Base-by-base conservation (phyloP, 1,139 yeast genomes). In the Eremothecium coryli region DNA sequence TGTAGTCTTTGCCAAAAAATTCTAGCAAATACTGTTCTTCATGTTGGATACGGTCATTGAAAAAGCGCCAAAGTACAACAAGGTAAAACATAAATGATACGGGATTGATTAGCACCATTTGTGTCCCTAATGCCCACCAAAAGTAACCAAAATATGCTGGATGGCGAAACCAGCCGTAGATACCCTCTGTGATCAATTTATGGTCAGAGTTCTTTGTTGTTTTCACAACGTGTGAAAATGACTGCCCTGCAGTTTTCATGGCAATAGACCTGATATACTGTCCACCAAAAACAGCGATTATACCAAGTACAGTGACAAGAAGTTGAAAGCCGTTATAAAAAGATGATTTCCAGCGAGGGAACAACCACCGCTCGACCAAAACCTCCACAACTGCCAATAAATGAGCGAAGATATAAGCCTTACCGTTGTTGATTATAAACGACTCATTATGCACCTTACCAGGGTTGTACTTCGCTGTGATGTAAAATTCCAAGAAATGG, bases 91-190 rank as follows among this genome's bases (percentile, higher is more conserved):
- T 37, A 3, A 66, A 45, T 1, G 80, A 65, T 0, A 79, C 35
- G 1, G 80, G 76, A 56, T 86, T 90, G 32, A 74, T 62, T 39
- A 88, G 58, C 43, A 79, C 50, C 34, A 88, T 26, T 54, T 90
- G 94, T 2, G 86, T 67, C 0, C 97, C 97, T 3, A 88, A 49
- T 18, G 93, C 90, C 96, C 97, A 93, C 73, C 85, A 77, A 52
- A 78, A 88, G 56, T 82, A 90, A 1, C 97, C 98, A 38, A 76
- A 71, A 58, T 90, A 90, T 33, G 93, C 79, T 8, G 98, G 98
- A 55, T 90, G 98, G 40, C 98, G 68, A 7, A 73, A 60, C 13
- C 61, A 43, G 1, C 65, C 41, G 57, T 90, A 90, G 3, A 90
- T 64, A 0, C 97, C 98, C 5, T 60, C 46, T 0, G 84, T 82